Evolutionary conservation across 805 yeast genomes (phyloP).

Genomic region (Tetrapisispora pingtungensis): DNA sequence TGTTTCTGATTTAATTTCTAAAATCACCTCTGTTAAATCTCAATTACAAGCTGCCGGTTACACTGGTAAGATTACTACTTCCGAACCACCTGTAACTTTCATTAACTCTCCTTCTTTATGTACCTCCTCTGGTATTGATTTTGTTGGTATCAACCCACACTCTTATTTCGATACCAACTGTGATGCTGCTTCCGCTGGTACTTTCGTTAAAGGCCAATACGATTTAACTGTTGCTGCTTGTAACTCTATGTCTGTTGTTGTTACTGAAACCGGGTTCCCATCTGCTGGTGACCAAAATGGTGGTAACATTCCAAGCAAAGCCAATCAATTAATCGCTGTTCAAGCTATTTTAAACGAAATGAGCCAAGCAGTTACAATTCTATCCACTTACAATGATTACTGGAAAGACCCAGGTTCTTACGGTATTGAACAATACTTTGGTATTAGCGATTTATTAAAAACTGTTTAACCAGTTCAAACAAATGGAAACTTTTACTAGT

Average conservation of each 20-base stretch:
- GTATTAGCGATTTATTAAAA: constrained; percentile 37
- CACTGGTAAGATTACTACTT: constrained; percentile 64
- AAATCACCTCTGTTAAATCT: constrained; percentile 55
- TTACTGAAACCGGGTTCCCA: constrained; percentile 90
- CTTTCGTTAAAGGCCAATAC: constrained; percentile 57
- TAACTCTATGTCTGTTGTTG: constrained; percentile 40
- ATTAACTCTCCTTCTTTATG: constrained; percentile 59
- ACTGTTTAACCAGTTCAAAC: background rate
- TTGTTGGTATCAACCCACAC: constrained; percentile 80
- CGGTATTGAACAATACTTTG: constrained; percentile 82
- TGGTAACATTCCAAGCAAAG: constrained; percentile 55
- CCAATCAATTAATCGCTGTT: constrained; percentile 65
- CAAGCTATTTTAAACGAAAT: constrained; percentile 47
- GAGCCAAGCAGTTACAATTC: constrained; percentile 54
- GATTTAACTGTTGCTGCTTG: constrained; percentile 46
- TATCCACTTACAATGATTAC: constrained; percentile 72
- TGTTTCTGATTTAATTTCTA: constrained; percentile 50
- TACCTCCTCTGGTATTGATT: constrained; percentile 57
- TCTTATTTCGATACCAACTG: constrained; percentile 64
- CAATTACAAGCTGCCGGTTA: constrained; percentile 60
- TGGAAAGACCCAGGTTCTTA: constrained; percentile 84
- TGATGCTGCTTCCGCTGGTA: constrained; percentile 60
- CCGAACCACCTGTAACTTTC: constrained; percentile 81
- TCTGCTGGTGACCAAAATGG: constrained; percentile 65
- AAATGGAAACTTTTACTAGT: background rate